Evolutionary conservation across 208 protist species (phyloP), one percentile per base, ranked within the genome.

Genomic region (Wallacemonas sp.): DNA sequence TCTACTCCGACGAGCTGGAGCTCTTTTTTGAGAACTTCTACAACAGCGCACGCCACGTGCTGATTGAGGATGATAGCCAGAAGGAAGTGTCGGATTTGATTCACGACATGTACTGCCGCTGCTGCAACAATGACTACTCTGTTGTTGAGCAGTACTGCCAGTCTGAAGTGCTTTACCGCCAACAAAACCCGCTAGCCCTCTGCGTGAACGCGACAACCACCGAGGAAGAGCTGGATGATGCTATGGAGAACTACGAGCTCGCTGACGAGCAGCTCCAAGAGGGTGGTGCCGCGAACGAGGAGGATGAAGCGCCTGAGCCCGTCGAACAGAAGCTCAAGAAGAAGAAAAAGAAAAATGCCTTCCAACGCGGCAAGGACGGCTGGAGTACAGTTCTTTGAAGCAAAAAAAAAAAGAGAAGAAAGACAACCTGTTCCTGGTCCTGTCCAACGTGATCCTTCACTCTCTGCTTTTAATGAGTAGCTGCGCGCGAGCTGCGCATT

Each of bases 1-100:
- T 95, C 14, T 95, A 85, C 73, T 75, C 80, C 19, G 90, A 95
- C 54, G 90, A 95, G 53, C 66, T 95, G 56, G 82, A 95, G 76
- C 41, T 82, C n/a, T 91, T 86, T 68, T 95, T 95, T 58, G 86
- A 95, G 47, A 80, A 93, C 39, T 95, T 95, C 63, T 95, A 92
- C 56, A 70, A 72, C 41, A 75, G 73, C 33, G 72, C 77, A 12
- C 83, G 82, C 26, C 79, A 72, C 17, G 90, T 93, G 42, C 27
- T 79, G 28, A 76, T 95, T n/a, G 82, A 95, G 70, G 90, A 95
- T 44, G 90, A 92, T 44, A 95, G 90, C 74, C 84, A 86, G 74
- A 84, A 90, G 66, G 86, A 95, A 76, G 86, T 95, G 27, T 76
- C 76, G 14, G 79, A 82, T 11, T 60, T 90, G 27, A 73, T 95